These are phyloP conservation scores for Oryza longistaminata DNA, from an alignment of 176 grass and related monocot species.

Conservation along the genomic window DNA sequence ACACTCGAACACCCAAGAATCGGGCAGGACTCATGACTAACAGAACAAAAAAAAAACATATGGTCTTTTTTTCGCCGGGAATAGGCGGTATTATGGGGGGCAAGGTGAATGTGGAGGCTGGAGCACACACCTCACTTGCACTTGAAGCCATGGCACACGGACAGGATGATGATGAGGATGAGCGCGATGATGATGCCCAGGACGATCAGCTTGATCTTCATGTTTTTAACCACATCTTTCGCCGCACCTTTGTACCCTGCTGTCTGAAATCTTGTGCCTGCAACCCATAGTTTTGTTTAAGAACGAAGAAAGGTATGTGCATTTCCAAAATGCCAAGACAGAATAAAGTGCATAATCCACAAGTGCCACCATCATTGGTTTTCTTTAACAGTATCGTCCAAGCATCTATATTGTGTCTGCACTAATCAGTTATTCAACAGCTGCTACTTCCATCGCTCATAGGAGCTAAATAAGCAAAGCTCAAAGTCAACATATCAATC, in stretches of 20 bases:
- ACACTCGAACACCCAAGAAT: conserved; percentile 30
- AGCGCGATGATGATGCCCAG: conserved; percentile 82
- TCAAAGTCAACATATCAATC: too few species aligned
- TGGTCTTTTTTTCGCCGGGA: background rate
- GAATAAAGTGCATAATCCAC: background rate
- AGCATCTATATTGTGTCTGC: background rate
- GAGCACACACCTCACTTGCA: conserved; percentile 57
- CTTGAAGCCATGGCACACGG: conserved; percentile 91
- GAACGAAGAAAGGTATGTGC: background rate
- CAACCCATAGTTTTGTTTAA: background rate
- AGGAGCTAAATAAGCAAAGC: background rate
- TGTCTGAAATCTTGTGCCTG: conserved; percentile 89
- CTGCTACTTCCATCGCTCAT: background rate
- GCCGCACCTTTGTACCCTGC: conserved; percentile 69
- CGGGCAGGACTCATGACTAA: conserved; percentile 30
- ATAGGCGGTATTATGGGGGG: conserved; percentile 17
- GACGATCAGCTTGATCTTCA: conserved; percentile 97
- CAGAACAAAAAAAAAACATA: conserved; percentile 38
- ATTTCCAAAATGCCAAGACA: background rate
- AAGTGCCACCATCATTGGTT: background rate
- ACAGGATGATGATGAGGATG: conserved; percentile 90
- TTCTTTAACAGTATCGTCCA: background rate
- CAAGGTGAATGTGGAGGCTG: background rate
- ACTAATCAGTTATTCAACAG: background rate
- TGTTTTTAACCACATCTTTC: conserved; percentile 98